These are phyloP conservation scores for Talaromyces trachyspermus DNA, from an alignment of 495 filamentous ascomycete genomes.

Conservation along the genomic window DNA sequence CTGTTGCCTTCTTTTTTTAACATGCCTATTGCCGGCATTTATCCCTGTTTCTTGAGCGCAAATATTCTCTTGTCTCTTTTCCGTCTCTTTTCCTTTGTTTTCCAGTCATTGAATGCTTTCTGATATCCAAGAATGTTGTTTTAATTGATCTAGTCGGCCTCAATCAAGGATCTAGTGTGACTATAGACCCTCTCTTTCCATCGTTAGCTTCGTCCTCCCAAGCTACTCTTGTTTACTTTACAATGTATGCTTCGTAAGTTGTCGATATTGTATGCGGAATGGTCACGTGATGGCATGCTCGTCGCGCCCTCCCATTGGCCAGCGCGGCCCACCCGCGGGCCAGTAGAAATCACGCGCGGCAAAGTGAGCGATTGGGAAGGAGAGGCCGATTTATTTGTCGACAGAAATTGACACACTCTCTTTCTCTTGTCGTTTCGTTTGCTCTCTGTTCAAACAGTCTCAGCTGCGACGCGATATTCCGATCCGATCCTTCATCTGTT, in stretches of 20 bases:
- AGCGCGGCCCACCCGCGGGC: neutral
- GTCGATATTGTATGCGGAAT: no score
- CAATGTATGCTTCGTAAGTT: no score
- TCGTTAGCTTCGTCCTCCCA: no score
- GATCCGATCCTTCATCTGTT: no score
- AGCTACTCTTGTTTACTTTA: no score
- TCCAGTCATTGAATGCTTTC: neutral
- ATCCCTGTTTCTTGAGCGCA: neutral
- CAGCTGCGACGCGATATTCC: no score
- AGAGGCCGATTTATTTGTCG: no score
- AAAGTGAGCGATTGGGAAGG: neutral
- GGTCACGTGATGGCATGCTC: neutral
- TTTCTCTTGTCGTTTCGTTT: no score
- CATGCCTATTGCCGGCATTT: neutral
- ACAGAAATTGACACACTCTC: no score
- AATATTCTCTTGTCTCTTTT: neutral
- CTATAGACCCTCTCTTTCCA: no score
- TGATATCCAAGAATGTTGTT: conserved; percentile 5
- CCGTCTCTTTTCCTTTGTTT: neutral
- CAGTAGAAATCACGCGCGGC: conserved; percentile 2
- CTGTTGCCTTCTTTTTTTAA: neutral
- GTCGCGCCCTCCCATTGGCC: neutral
- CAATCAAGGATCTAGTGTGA: neutral
- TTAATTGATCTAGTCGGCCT: neutral
- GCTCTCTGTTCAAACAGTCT: no score